A percentile compares a stretch with the other conserved stretches of the same genome.
These are phyloP conservation scores for Ustilago sp. DNA, from an alignment of 1,284 basidiomycete species.

Conservation along the genomic window DNA sequence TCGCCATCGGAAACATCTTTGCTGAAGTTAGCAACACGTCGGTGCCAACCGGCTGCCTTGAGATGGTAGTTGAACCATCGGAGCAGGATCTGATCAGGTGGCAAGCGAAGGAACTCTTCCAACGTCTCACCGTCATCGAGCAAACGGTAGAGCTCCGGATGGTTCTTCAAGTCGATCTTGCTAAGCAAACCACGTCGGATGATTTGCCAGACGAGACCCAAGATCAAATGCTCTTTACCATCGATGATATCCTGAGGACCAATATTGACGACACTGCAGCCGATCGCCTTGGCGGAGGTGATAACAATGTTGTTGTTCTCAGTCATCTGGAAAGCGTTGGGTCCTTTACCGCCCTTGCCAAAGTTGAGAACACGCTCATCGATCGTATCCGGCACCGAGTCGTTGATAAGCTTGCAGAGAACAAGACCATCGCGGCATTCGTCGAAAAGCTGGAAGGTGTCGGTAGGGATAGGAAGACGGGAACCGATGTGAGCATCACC, in stretches of 20 bases:
- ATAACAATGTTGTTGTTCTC: slow-evolving; percentile 99
- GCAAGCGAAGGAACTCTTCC: slow-evolving; percentile 90
- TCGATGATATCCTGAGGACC: slow-evolving; percentile 92
- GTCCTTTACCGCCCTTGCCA: slow-evolving; percentile 70
- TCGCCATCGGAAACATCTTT: slow-evolving; percentile 94
- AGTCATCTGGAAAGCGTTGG: slow-evolving; percentile 97
- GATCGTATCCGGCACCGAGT: slow-evolving; percentile 98
- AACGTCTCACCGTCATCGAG: slow-evolving; percentile 97
- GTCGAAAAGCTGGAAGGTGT: slow-evolving; percentile 99
- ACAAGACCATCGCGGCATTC: slow-evolving; percentile 93
- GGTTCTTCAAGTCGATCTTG: slow-evolving; percentile 97
- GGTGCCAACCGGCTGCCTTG: slow-evolving; percentile 87
- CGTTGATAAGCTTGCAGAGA: slow-evolving; percentile 98
- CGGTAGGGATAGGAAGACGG: slow-evolving; percentile 92
- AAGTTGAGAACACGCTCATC: slow-evolving; percentile 94
- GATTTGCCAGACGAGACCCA: slow-evolving; percentile 99
- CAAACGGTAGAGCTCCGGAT: slow-evolving; percentile 94
- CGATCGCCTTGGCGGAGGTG: slow-evolving; percentile 95
- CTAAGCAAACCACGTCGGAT: slow-evolving; percentile 91
- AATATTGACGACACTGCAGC: slow-evolving; percentile 98
- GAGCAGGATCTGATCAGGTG: slow-evolving; percentile 94
- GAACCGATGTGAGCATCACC: slow-evolving; percentile 86
- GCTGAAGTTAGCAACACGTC: slow-evolving; percentile 89
- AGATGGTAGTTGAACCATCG: slow-evolving; percentile 99
- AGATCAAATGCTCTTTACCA: slow-evolving; percentile 93